These are phyloP conservation scores for Juncus effusus DNA, from an alignment of 176 grass and related monocot species.

Conservation along the genomic window DNA sequence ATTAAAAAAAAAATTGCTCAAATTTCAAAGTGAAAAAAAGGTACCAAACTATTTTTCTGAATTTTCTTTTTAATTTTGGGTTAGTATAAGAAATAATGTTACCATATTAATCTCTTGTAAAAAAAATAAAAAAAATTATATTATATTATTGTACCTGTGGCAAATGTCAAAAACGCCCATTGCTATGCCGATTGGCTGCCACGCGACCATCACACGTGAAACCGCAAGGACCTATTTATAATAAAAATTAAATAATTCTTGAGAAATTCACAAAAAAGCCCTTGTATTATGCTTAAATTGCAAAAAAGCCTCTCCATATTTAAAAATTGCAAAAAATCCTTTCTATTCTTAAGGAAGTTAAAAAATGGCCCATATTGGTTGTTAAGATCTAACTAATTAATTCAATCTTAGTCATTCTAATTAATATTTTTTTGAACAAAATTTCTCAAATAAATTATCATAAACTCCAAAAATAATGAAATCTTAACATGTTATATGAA, in stretches of 20 bases:
- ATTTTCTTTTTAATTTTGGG: too few species aligned
- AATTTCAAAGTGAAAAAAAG: not conserved
- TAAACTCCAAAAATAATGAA: conserved; percentile 1
- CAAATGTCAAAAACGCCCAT: conserved; percentile 94
- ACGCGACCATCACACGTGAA: conserved; percentile 76
- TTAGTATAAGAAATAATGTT: not conserved
- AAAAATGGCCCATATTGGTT: too few species aligned
- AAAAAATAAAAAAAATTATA: conserved; percentile 6
- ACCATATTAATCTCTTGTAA: not conserved
- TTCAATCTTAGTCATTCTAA: too few species aligned
- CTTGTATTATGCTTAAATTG: too few species aligned
- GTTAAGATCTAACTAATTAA: too few species aligned
- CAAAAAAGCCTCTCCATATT: too few species aligned
- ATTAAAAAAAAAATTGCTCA: not conserved
- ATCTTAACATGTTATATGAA: too few species aligned
- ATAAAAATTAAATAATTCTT: not conserved
- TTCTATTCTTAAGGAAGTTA: too few species aligned
- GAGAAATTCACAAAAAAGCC: too few species aligned
- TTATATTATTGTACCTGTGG: conserved; percentile 46
- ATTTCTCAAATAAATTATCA: not conserved
- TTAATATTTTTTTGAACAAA: too few species aligned
- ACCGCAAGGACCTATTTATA: conserved; percentile 65
- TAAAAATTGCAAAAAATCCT: too few species aligned
- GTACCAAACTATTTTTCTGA: conserved; percentile 2
- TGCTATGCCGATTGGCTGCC: conserved; percentile 89